Conservation (phyloP, 352 stramenopile species). For the Phytophthora parvispora region DNA sequence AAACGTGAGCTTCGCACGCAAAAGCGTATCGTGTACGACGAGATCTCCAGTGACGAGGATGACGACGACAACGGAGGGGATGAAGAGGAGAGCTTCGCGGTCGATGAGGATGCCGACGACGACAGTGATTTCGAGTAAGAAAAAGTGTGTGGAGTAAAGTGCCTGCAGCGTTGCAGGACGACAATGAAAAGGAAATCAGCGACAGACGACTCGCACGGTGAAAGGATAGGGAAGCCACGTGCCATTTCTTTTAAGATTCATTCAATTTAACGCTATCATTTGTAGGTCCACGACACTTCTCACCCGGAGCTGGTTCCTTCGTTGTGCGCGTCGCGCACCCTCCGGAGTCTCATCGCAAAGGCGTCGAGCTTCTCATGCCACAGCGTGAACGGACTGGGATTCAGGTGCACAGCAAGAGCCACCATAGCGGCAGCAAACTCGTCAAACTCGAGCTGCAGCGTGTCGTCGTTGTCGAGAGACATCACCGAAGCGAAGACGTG, state of each 20-base stretch:
- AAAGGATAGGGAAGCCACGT: conserved; percentile 1
- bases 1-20: conserved; percentile 49
- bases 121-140: conserved; percentile 73
- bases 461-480: conserved; percentile 62
- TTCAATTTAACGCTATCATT: conserved; percentile 19
- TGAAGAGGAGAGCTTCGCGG: conserved; percentile 60
- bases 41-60: conserved; percentile 70
- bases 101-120: conserved; percentile 55
- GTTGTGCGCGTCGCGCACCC: conserved; percentile 7
- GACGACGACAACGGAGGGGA: conserved; percentile 39
- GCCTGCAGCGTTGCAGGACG: conserved; percentile 20
- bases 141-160: conserved; percentile 18
- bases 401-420: conserved; percentile 51
- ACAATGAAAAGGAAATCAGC: conserved; percentile 8
- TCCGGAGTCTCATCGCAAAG: conserved; percentile 42
- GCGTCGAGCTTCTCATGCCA: conserved; percentile 67
- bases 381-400: conserved; percentile 58
- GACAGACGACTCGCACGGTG: conserved; percentile 3
- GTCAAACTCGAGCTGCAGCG: conserved; percentile 66
- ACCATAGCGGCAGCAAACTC: conserved; percentile 63
- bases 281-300: conserved; percentile 6
- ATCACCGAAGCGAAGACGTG: conserved; percentile 62
- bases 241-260: conserved; percentile 11
- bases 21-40: conserved; percentile 62
- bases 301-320: conserved; percentile 4